Percentiles rank a stretch among this genome's conserved stretches.
Evolutionary conservation across 192 early-diverging fungal genomes (phyloP).

Genomic region (Linnemannia elongata): DNA sequence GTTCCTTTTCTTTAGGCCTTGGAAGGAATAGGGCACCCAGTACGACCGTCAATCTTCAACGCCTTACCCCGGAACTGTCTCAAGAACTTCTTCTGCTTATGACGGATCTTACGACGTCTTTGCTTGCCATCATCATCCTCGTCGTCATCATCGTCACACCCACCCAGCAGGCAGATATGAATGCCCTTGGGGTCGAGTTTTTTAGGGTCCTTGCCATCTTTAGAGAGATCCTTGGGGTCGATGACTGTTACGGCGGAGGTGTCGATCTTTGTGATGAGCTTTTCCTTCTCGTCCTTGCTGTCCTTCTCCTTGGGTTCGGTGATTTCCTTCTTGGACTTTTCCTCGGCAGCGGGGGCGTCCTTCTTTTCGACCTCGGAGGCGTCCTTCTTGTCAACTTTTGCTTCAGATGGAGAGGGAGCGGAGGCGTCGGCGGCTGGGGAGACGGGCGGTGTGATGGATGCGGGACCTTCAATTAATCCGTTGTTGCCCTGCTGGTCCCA

Average conservation of each 20-base stretch:
- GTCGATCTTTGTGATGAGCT: background rate
- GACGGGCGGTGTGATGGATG: background rate
- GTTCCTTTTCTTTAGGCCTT: background rate
- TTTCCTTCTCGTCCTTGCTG: background rate
- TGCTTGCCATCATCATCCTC: background rate
- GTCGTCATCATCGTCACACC: background rate
- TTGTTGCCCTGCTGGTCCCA: slow-evolving; percentile 37
- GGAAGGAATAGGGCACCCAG: slow-evolving; percentile 27
- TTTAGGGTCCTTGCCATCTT: background rate
- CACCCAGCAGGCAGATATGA: slow-evolving; percentile 16
- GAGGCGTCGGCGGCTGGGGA: background rate
- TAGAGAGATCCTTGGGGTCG: background rate
- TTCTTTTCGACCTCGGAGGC: background rate
- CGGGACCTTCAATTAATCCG: background rate
- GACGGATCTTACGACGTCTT: background rate
- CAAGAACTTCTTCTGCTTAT: slow-evolving; percentile 25
- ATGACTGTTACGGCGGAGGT: background rate
- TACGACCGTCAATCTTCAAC: slow-evolving; percentile 16
- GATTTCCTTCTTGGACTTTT: background rate
- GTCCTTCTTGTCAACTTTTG: background rate
- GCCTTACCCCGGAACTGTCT: slow-evolving; percentile 29
- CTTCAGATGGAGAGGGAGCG: background rate
- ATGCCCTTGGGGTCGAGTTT: background rate
- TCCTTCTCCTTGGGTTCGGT: background rate
- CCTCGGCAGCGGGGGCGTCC: background rate